These are phyloP conservation scores for Gossypium trilobum DNA, from an alignment of 441 rosid genomes.

Conservation along the genomic window DNA sequence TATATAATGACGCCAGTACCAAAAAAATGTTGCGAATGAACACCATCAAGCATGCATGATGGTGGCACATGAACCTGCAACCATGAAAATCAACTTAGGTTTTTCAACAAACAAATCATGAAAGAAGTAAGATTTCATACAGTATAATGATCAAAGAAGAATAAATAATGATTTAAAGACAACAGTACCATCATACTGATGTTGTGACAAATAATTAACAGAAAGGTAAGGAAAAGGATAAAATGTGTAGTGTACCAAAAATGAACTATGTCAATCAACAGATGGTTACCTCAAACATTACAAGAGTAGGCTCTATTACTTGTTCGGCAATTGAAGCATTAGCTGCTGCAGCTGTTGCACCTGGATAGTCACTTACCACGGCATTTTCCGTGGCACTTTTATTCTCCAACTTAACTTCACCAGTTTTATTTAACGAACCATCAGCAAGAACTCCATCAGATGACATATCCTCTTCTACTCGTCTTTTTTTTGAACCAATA, in stretches of 20 bases:
- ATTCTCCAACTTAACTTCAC: slow-evolving; percentile 42
- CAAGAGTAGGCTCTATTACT: slow-evolving; percentile 90
- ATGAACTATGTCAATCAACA: neutral
- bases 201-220: neutral
- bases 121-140: neutral
- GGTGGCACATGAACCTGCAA: slow-evolving; percentile 89
- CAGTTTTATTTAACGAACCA: slow-evolving; percentile 37
- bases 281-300: slow-evolving; percentile 74
- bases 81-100: neutral
- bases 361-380: slow-evolving; percentile 37
- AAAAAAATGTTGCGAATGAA: slow-evolving; percentile 67
- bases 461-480: slow-evolving; percentile 45
- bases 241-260: neutral
- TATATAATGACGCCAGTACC: slow-evolving; percentile 87
- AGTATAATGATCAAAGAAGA: neutral
- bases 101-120: neutral
- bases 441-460: slow-evolving; percentile 39
- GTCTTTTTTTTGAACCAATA: slow-evolving; percentile 53
- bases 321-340: slow-evolving; percentile 76
- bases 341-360: slow-evolving; percentile 37
- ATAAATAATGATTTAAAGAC: neutral
- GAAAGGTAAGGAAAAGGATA: neutral
- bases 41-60: slow-evolving; percentile 93
- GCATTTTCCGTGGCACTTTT: slow-evolving; percentile 36
- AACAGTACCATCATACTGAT: neutral